Evolutionary conservation across 1,139 yeast genomes (phyloP).

Genomic region (Lodderomyces orthopsilosis): DNA sequence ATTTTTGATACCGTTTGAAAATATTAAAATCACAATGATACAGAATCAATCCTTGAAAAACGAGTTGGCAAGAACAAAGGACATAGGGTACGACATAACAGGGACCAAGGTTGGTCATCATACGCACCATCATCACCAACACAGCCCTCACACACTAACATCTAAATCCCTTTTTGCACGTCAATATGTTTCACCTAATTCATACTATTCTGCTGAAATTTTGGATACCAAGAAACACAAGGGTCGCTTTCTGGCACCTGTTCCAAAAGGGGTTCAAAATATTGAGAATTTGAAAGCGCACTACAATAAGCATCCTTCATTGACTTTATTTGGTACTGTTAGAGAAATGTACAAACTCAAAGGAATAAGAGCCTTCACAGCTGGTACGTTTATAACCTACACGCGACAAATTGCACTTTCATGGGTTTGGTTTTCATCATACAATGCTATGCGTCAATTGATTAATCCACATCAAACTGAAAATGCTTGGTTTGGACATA

Average conservation of each 20-base stretch:
- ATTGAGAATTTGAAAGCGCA: conserved; percentile 29
- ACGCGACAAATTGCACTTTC: conserved; percentile 77
- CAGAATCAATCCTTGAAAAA: conserved; percentile 53
- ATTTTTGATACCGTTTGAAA: conserved; percentile 89
- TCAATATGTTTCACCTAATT: conserved; percentile 46
- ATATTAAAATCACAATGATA: conserved; percentile 80
- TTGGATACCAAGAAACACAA: conserved; percentile 25
- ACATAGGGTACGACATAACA: conserved; percentile 25
- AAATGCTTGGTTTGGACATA: conserved; percentile 49
- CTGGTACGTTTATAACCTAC: conserved; percentile 79
- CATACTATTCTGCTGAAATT: conserved; percentile 39
- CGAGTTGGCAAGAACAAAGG: conserved; percentile 27
- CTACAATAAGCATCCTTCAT: conserved; percentile 54
- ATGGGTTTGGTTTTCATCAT: conserved; percentile 80
- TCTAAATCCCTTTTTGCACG: conserved; percentile 20
- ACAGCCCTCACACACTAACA: conserved; percentile 13
- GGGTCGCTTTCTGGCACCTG: conserved; percentile 7
- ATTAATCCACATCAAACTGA: conserved; percentile 53
- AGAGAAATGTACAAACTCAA: conserved; percentile 70
- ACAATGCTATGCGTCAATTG: conserved; percentile 71
- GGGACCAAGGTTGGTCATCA: conserved; percentile 14
- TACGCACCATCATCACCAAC: conserved; percentile 18
- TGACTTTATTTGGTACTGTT: conserved; percentile 50
- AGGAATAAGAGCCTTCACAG: conserved; percentile 75
- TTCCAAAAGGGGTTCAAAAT: conserved; percentile 20